Evolutionary conservation across 139 green algal species (phyloP).

Genomic region (Pseudopediastrum boryanum): DNA sequence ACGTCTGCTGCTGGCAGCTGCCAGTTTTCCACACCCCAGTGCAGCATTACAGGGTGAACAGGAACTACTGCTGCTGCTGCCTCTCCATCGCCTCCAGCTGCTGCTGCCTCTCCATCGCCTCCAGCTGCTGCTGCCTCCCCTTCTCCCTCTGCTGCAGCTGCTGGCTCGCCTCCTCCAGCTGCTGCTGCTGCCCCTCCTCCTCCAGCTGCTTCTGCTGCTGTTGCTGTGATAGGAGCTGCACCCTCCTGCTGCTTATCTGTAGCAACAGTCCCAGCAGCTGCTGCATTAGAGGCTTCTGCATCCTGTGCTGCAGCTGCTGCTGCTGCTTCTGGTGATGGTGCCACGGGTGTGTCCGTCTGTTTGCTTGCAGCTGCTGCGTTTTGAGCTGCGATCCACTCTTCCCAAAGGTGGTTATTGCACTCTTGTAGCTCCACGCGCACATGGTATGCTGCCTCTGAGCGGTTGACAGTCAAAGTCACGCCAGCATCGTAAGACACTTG

Average conservation of each 20-base stretch:
- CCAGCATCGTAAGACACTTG: no score
- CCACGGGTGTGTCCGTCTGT: not conserved
- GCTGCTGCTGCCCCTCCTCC: slow-evolving; percentile 24
- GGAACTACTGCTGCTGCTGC: not conserved
- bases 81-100: not conserved
- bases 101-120: not conserved
- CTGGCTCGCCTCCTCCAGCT: not conserved
- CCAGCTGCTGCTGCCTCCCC: not conserved
- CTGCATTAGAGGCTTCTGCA: not conserved
- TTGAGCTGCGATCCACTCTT: no score
- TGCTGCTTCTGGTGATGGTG: not conserved
- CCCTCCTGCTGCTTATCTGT: not conserved
- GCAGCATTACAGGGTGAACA: slow-evolving; percentile 53
- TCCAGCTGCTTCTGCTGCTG: slow-evolving; percentile 23
- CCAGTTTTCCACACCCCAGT: slow-evolving; percentile 86
- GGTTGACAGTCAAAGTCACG: no score
- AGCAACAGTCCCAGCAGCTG: not conserved
- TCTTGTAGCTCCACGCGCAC: no score
- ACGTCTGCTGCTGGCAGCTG: slow-evolving; percentile 41
- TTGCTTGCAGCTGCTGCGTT: not conserved
- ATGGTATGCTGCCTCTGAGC: no score
- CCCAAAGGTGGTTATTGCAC: no score
- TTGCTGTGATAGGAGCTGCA: slow-evolving; percentile 1
- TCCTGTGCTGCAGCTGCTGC: not conserved
- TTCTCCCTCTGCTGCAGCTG: slow-evolving; percentile 10